These are phyloP conservation scores for Casaregolazyma lundiana DNA, from an alignment of 1,139 yeast genomes.

Conservation along the genomic window DNA sequence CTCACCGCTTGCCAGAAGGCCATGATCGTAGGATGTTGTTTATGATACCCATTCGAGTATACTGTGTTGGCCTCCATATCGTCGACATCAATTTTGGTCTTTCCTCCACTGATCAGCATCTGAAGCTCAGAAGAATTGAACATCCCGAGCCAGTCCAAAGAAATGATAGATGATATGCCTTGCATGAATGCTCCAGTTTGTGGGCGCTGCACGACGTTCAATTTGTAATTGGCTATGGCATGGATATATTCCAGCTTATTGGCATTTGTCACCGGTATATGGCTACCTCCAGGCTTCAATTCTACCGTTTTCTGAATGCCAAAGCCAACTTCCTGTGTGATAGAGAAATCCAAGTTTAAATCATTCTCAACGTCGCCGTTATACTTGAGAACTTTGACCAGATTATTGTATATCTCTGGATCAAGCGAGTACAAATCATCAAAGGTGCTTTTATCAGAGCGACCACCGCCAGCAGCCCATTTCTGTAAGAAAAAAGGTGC, in stretches of 20 bases:
- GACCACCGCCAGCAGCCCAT: conserved; percentile 43
- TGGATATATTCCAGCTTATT: conserved; percentile 75
- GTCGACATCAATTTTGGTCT: conserved; percentile 57
- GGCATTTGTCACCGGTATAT: conserved; percentile 49
- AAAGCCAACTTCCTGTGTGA: conserved; percentile 43
- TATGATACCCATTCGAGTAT: conserved; percentile 58
- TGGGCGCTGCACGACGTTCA: conserved; percentile 55
- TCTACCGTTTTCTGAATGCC: conserved; percentile 45
- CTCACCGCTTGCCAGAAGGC: conserved; percentile 73
- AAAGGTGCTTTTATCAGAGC: conserved; percentile 48
- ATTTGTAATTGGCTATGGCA: conserved; percentile 70
- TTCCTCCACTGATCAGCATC: conserved; percentile 80
- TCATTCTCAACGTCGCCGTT: conserved; percentile 50
- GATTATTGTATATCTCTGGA: conserved; percentile 55
- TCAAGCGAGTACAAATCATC: conserved; percentile 78
- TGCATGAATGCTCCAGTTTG: conserved; percentile 63
- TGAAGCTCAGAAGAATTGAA: conserved; percentile 82
- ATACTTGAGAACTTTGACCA: conserved; percentile 60
- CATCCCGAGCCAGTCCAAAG: conserved; percentile 73
- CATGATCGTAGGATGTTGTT: conserved; percentile 46
- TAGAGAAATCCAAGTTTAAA: conserved; percentile 63
- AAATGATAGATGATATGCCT: conserved; percentile 67
- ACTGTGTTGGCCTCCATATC: conserved; percentile 64
- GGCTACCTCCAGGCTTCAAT: conserved; percentile 56
- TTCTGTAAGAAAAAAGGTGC: conserved; percentile 83